A percentile compares a stretch with the other conserved stretches of the same genome.
phyloP scores from a whole-genome alignment of 108 stramenopile genomes.

The Cyclostephanos tholiformis region DNA sequence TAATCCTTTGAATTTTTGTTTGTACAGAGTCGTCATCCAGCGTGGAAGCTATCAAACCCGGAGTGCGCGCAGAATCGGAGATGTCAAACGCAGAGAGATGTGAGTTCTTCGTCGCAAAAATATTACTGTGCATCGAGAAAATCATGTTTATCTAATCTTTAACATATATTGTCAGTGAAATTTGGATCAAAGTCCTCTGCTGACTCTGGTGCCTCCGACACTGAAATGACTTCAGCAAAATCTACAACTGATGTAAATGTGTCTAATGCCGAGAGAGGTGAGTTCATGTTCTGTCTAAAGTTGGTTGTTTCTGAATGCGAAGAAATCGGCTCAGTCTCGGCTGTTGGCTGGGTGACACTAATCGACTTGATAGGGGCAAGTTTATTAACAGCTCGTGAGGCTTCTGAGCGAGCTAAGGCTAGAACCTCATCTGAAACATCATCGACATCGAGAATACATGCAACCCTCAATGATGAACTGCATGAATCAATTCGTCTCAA shows the following conservation, averaged over 20 bases:
- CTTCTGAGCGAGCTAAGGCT: not conserved
- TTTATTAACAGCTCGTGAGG: not conserved
- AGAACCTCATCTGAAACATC: not conserved
- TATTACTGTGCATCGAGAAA: not conserved
- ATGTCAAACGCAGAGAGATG: constrained; percentile 2
- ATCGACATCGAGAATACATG: too few species aligned
- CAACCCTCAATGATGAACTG: too few species aligned
- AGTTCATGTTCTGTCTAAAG: not conserved
- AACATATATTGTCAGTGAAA: not conserved
- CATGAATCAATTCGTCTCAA: too few species aligned
- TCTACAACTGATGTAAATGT: not conserved
- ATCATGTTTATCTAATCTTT: not conserved
- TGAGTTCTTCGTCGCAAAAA: not conserved
- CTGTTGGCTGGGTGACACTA: not conserved
- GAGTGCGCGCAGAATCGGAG: not conserved
- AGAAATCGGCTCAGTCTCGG: not conserved
- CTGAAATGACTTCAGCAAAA: not conserved
- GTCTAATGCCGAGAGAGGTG: constrained; percentile 3
- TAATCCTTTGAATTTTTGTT: too few species aligned
- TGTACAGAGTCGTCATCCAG: not conserved
- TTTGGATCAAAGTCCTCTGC: not conserved
- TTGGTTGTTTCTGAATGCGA: not conserved
- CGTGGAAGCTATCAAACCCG: not conserved
- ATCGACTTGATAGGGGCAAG: not conserved
- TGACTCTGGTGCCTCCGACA: not conserved